These are phyloP conservation scores for Claviceps spartinae DNA, from an alignment of 2,329 filamentous ascomycete genomes.

Conservation along the genomic window DNA sequence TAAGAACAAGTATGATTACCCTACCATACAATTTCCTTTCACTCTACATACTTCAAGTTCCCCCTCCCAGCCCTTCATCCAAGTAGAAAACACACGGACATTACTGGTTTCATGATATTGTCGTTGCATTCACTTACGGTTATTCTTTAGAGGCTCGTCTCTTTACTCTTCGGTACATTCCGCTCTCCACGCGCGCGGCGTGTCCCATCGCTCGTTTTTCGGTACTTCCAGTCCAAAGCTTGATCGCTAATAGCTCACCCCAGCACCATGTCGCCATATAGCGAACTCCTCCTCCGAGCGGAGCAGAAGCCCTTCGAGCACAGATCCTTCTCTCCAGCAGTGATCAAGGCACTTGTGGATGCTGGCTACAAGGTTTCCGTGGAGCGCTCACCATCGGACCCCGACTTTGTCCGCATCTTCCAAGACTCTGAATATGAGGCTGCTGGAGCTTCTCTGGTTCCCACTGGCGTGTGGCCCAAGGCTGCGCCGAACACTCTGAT, in stretches of 20 bases:
- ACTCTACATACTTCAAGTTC: too few relatives aligned
- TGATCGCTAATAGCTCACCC: neutral
- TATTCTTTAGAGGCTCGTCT: too few relatives aligned
- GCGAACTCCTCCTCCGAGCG: conserved; percentile 37
- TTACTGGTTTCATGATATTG: too few relatives aligned
- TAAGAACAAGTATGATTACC: neutral
- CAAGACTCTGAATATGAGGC: conserved; percentile 47
- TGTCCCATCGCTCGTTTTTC: neutral
- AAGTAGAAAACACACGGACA: too few relatives aligned
- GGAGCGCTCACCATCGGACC: conserved; percentile 33
- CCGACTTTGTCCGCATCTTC: conserved; percentile 42
- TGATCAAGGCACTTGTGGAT: conserved; percentile 43
- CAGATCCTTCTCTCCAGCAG: conserved; percentile 28
- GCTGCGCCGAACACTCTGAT: conserved; percentile 57
- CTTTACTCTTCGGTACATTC: too few relatives aligned
- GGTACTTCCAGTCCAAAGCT: neutral
- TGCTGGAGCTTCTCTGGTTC: conserved; percentile 51
- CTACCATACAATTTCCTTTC: neutral
- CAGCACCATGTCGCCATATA: conserved; percentile 16
- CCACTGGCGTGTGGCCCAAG: conserved; percentile 52
- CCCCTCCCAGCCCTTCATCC: too few relatives aligned
- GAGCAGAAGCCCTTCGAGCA: conserved; percentile 30
- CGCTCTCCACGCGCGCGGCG: too few relatives aligned
- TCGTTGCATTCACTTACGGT: too few relatives aligned
- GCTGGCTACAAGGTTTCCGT: conserved; percentile 57